Evolutionary conservation across 805 yeast genomes (phyloP).

Genomic region (Blastobotrys muscicola): DNA sequence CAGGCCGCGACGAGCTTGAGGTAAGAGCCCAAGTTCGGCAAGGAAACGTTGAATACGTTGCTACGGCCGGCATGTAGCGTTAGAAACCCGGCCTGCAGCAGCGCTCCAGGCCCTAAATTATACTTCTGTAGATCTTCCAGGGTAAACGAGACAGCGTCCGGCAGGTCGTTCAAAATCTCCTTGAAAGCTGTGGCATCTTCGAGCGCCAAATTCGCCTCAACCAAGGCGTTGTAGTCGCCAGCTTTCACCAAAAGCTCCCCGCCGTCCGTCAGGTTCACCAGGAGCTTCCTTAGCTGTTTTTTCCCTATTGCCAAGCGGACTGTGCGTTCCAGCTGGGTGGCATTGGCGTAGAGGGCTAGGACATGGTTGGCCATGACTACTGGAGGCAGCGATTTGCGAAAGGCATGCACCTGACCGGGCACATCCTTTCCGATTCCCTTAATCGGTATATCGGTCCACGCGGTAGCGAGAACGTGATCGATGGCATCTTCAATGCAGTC

Average conservation of each 20-base stretch:
- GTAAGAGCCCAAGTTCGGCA: slow-evolving; percentile 30
- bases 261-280: slow-evolving; percentile 22
- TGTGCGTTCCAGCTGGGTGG: slow-evolving; percentile 30
- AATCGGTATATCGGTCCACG: slow-evolving; percentile 28
- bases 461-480: slow-evolving; percentile 15
- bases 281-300: slow-evolving; percentile 22
- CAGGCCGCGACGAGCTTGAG: slow-evolving; percentile 24
- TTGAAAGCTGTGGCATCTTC: slow-evolving; percentile 13
- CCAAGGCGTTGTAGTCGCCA: slow-evolving; percentile 10
- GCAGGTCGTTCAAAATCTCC: slow-evolving; percentile 17
- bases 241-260: slow-evolving; percentile 27
- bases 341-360: slow-evolving; percentile 27
- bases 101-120: slow-evolving; percentile 6
- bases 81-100: slow-evolving; percentile 27
- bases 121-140: slow-evolving; percentile 17
- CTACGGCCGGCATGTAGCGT: slow-evolving; percentile 25
- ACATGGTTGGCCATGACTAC: slow-evolving; percentile 26
- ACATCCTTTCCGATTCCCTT: slow-evolving; percentile 20
- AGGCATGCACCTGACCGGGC: slow-evolving; percentile 19
- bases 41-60: slow-evolving; percentile 24
- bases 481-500: slow-evolving; percentile 13
- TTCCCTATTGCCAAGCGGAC: slow-evolving; percentile 16
- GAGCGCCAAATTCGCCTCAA: background rate
- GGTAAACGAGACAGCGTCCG: slow-evolving; percentile 22
- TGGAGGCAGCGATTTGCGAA: slow-evolving; percentile 24